Base-by-base conservation (phyloP, 1,139 yeast species). In the Yamadazyma diddensiae region DNA sequence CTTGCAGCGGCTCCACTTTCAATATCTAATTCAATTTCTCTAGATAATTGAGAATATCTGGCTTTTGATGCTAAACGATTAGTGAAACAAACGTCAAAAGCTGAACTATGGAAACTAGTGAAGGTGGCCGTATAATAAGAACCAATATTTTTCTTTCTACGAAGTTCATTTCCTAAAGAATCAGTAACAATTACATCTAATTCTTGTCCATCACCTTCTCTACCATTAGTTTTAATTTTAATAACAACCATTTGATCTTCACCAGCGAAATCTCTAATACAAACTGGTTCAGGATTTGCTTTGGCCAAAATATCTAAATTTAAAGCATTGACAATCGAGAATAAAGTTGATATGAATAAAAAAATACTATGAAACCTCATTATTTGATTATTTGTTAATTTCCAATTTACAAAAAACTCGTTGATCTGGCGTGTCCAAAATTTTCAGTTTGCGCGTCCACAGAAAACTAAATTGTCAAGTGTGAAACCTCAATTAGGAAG, bases 1-100 rank as follows among this genome's bases (percentile, higher is more conserved):
- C 97, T 82, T 24, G 97, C 97, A 49, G 90, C 87, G 34, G 97
- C 85, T 21, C 98, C 98, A 44, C 90, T 82, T 60, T 92, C 97
- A 38, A 92, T 83, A 46, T 90, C 97, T 52, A 92, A 70, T 54
- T 88, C 97, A 47, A 92, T 69, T 36, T 81, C 80, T 60, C 90
- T 75, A 28, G 65, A 55, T 43, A 73, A 52, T 25, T 45, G 43
- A 29, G 65, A 49, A 37, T 62, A 59, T 38, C 58, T 50, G 6
- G 63, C 63, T 33, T 57, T 60, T 31, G 58, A 55, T 38, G 75
- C 71, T 42, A 65, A 51, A 34, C 65, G 58, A 59, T 92, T 92
- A 43, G 81, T 83, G 62, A 92, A 85, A 61, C 98, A 92, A 33
- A 92, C 78, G 57, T 92, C 97, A 55, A 92, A 79, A 2, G 95